Conservation (phyloP, 805 yeast genomes). For the Barnettozyma salicaria region DNA sequence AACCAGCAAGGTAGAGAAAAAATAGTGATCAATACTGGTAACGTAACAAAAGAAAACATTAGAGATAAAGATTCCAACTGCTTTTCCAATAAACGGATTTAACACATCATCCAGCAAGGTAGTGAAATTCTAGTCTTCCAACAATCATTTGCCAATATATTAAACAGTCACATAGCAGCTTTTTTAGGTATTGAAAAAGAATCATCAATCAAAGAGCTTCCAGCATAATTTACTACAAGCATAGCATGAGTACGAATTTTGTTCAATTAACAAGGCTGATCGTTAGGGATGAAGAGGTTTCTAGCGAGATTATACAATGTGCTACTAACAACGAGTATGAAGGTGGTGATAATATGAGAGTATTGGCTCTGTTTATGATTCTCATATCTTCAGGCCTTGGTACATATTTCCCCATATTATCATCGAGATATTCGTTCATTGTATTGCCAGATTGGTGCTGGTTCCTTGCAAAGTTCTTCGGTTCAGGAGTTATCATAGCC, state of each 20-base stretch:
- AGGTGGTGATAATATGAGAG: constrained; percentile 38
- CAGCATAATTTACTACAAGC: background rate
- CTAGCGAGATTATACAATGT: constrained; percentile 30
- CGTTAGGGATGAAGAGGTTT: constrained; percentile 22
- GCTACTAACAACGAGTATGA: constrained; percentile 37
- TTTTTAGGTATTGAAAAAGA: too few relatives aligned
- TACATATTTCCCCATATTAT: constrained; percentile 54
- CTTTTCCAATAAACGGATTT: too few relatives aligned
- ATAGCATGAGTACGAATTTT: constrained; percentile 8
- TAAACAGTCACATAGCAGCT: too few relatives aligned
- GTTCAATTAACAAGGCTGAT: constrained; percentile 11
- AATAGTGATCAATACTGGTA: too few relatives aligned
- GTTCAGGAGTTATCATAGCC: constrained; percentile 79
- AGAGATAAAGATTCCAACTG: too few relatives aligned
- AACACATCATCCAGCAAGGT: too few relatives aligned
- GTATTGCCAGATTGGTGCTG: constrained; percentile 57
- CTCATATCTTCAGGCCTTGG: constrained; percentile 53
- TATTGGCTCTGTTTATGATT: constrained; percentile 59
- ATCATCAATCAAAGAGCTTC: background rate
- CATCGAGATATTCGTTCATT: constrained; percentile 53
- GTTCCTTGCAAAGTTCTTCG: constrained; percentile 67
- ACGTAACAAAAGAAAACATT: too few relatives aligned
- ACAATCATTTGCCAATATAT: too few relatives aligned
- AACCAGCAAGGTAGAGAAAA: too few relatives aligned
- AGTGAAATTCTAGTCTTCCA: background rate